phyloP scores from a whole-genome alignment of 768 basidiomycete genomes.

The Tephrocybe rancida region DNA sequence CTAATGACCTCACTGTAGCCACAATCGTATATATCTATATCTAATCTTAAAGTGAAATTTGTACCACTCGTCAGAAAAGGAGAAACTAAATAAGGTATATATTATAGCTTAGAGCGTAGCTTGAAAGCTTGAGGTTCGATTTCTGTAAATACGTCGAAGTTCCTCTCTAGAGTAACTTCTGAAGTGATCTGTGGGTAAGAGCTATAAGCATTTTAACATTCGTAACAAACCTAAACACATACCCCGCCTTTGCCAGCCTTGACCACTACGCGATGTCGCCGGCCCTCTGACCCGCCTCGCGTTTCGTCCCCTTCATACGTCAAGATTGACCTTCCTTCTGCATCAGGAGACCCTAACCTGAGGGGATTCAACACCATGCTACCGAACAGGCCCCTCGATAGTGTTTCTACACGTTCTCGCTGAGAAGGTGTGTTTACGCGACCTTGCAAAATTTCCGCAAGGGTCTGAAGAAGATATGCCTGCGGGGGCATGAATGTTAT shows the following conservation, averaged over 20 bases:
- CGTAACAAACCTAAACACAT: slow-evolving; percentile 24
- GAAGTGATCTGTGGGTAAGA: slow-evolving; percentile 42
- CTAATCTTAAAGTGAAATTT: neutral
- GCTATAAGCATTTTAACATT: neutral
- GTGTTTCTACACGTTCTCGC: slow-evolving; percentile 40
- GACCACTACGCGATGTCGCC: slow-evolving; percentile 59
- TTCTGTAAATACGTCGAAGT: slow-evolving; percentile 68
- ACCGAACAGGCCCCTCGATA: slow-evolving; percentile 63
- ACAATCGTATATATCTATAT: neutral
- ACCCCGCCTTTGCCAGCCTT: slow-evolving; percentile 53
- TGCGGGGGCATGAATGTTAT: slow-evolving; percentile 76
- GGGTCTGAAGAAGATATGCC: slow-evolving; percentile 66
- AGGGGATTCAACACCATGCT: slow-evolving; percentile 60
- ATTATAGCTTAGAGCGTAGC: slow-evolving; percentile 30
- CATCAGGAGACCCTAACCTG: slow-evolving; percentile 36
- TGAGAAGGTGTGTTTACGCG: slow-evolving; percentile 44
- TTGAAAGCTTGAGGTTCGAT: slow-evolving; percentile 38
- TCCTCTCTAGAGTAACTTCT: slow-evolving; percentile 57
- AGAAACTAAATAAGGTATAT: neutral
- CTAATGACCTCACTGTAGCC: slow-evolving; percentile 17
- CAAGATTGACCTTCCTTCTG: slow-evolving; percentile 48
- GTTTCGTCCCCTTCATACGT: slow-evolving; percentile 75
- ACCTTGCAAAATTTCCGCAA: slow-evolving; percentile 54
- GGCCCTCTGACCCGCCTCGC: slow-evolving; percentile 59
- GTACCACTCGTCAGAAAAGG: no score